These are phyloP conservation scores for Boletus rufocinnamomeus DNA, from an alignment of 768 basidiomycete species.

Conservation along the genomic window DNA sequence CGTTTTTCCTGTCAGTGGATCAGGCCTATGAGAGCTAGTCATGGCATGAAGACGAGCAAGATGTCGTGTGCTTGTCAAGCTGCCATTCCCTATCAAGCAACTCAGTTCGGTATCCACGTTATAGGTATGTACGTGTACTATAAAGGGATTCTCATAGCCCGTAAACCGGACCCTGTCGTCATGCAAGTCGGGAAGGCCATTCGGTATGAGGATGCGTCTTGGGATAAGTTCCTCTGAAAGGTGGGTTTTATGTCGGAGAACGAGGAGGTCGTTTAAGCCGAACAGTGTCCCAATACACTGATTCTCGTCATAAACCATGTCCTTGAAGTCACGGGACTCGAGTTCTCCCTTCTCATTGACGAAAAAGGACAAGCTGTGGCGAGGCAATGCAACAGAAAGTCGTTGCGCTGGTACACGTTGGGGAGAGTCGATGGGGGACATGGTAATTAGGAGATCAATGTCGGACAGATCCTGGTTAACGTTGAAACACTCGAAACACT, in stretches of 20 bases:
- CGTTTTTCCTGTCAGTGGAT: no score
- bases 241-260: conserved; percentile 14
- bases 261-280: conserved; percentile 39
- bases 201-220: not conserved
- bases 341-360: conserved; percentile 30
- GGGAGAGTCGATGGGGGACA: not conserved
- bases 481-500: conserved; percentile 1
- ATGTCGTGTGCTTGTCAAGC: conserved; percentile 30
- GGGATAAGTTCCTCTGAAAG: not conserved
- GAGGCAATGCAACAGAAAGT: conserved; percentile 36
- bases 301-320: conserved; percentile 39
- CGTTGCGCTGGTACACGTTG: not conserved
- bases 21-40: conserved; percentile 40
- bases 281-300: conserved; percentile 44
- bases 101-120: not conserved
- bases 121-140: no score
- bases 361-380: conserved; percentile 40
- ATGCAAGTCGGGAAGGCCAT: not conserved
- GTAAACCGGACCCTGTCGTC: no score
- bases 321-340: conserved; percentile 40
- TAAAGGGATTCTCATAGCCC: no score
- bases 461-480: rapidly evolving
- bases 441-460: conserved; percentile 21
- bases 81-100: conserved; percentile 25
- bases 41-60: conserved; percentile 44